Base-by-base conservation (phyloP, 345 rosid genomes). In the Corchorus olitorius region DNA sequence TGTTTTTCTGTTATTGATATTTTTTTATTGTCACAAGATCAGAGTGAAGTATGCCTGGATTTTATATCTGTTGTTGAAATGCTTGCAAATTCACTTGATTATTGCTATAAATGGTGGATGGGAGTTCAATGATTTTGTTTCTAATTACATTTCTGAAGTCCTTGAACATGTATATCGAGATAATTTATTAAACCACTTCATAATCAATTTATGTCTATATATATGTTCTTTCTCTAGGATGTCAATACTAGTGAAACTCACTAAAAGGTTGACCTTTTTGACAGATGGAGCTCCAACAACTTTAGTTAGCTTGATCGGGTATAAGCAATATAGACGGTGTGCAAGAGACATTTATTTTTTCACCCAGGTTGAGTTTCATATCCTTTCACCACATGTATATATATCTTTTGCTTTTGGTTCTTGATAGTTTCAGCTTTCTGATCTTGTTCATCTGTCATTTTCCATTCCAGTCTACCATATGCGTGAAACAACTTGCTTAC, bases 261-360 rank as follows among this genome's bases (percentile, higher is more conserved):
- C 48, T 70, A 35, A 53, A 70, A 8, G 20, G 4, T 50, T 67
- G 17, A 20, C 10, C 12, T 39, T 72, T 82, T 60, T 86, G 73
- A 77, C 87, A 97, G 99, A 88, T 85, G 98, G 97, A 60, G 93
- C 97, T 77, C 99, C 99, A 19, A 66, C 96, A 41, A 81, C 98
- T 52, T 84, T 97, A 77, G 99, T 97, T 72, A 85, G 98, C 86
- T 87, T 97, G 87, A 88, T 97, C 50, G 99, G 99, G 82, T 73
- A 61, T 39, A 97, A 92, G 43, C 99, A 97, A 75, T 97, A 97
- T 87, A 91, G 87, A 78, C 92, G 97, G 14, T 91, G 99, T 76
- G 97, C 98, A 5, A 87, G 89, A 85, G 99, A 94, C 81, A 94
- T 97, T 70, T 97, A 87, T 82, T 90, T 88, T 80, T 97, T 97